Evolutionary conservation across 257 asterid species (phyloP), one percentile per base, ranked within the genome.

Genomic region (Echium plantagineum): DNA sequence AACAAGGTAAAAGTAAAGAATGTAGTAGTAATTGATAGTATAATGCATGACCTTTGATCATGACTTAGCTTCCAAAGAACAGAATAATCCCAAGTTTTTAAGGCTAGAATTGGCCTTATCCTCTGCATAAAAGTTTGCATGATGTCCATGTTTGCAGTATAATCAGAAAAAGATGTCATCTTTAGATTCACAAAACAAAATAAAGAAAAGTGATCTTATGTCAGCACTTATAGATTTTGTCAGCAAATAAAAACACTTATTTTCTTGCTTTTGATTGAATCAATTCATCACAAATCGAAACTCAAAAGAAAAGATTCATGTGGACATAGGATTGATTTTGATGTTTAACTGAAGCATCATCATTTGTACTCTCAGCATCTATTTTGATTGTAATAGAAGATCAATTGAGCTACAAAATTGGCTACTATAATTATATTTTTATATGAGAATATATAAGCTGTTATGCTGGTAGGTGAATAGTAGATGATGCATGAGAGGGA

Each of bases 1-100:
- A 2, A 28, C 32, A 35, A 1, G 12, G 13, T 8, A 6, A 35
- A 35, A 35, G 12, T 35, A 35, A 35, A 35, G 46, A 35, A 35
- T 35, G 46, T 35, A 35, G n/a, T n/a, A n/a, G 9, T 6, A 35
- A 35, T 35, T 35, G 46, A 35, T 5, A 35, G 46, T 35, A 35
- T 19, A 10, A 12, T 21, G 30, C 21, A 18, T 21, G 58, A 87
- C 96, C 95, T 72, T 53, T 80, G 84, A 55, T 84, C 93, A 71
- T 74, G 78, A 71, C 78, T 84, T 31, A 84, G 58, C 70, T 80
- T 80, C 97, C 97, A 86, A 0, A 86, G 26, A 53, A 86, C 81
- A 58, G 84, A 75, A 69, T 86, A 89, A 65, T 86, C 97, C 95
- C 94, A 89, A 60, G 78, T 72, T 67, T 84, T 75, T 42, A 66